A percentile compares a stretch with the other conserved stretches of the same genome.
Conservation (phyloP, 2,329 filamentous ascomycete species). For the Pseudogymnoascus verrucosus region DNA sequence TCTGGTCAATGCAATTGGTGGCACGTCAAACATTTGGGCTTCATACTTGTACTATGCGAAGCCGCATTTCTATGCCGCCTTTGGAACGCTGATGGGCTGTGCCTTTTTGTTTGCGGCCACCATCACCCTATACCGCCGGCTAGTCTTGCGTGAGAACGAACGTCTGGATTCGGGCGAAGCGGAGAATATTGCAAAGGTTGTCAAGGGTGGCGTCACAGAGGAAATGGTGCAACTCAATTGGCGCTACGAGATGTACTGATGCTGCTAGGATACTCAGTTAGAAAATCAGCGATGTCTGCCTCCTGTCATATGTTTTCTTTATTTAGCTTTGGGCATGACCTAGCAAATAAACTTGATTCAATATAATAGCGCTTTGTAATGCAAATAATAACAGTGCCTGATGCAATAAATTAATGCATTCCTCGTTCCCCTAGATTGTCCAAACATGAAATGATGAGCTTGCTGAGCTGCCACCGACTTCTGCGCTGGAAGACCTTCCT, state of each 20-base stretch:
- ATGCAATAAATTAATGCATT: neutral
- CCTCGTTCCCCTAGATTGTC: slow-evolving; percentile 18
- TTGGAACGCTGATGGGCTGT: slow-evolving; percentile 32
- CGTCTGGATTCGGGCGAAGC: slow-evolving; percentile 32
- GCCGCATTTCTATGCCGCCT: slow-evolving; percentile 35
- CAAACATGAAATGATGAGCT: slow-evolving; percentile 28
- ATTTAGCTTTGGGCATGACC: neutral
- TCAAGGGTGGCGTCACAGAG: slow-evolving; percentile 35
- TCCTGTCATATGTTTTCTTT: neutral
- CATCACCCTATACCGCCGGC: slow-evolving; percentile 32
- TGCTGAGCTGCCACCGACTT: slow-evolving; percentile 26
- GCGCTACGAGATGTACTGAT: slow-evolving; percentile 38
- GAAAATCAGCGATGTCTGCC: neutral
- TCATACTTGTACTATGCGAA: slow-evolving; percentile 31
- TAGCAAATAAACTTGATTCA: neutral
- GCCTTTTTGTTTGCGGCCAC: slow-evolving; percentile 28
- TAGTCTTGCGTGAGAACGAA: slow-evolving; percentile 32
- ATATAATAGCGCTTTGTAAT: slow-evolving; percentile 7
- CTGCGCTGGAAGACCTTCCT: slow-evolving; percentile 27
- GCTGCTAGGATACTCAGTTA: neutral
- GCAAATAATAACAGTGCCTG: neutral
- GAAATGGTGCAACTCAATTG: slow-evolving; percentile 36
- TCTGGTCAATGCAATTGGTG: slow-evolving; percentile 33
- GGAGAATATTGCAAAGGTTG: slow-evolving; percentile 31
- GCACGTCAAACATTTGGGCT: slow-evolving; percentile 30